phyloP scores from a whole-genome alignment of 106 monocot species.

The Narthecium ossifragum region DNA sequence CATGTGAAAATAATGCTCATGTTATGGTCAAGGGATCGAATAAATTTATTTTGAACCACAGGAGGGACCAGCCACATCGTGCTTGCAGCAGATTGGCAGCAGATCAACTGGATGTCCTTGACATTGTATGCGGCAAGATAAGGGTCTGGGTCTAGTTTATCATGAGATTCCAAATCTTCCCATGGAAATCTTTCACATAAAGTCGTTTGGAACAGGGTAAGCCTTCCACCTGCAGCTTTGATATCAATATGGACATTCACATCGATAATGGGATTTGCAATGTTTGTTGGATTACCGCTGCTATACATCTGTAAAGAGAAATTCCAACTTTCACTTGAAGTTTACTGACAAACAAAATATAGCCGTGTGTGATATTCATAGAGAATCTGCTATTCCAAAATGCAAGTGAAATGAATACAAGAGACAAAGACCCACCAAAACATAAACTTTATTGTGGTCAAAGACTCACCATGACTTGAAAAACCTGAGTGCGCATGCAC shows the following conservation, averaged over 20 bases:
- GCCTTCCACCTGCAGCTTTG: conserved; percentile 59
- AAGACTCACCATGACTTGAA: too few species aligned
- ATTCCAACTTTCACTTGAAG: too few species aligned
- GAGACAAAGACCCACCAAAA: not conserved
- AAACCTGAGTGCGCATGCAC: too few species aligned
- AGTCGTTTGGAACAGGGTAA: conserved; percentile 70
- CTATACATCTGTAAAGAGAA: conserved; percentile 77
- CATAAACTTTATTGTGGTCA: too few species aligned
- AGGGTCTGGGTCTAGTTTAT: conserved; percentile 36
- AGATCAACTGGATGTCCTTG: conserved; percentile 95
- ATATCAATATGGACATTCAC: conserved; percentile 84
- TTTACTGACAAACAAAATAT: too few species aligned
- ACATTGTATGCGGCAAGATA: conserved; percentile 65
- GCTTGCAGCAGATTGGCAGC: conserved; percentile 92
- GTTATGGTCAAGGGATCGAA: conserved; percentile 36
- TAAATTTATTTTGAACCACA: conserved; percentile 50
- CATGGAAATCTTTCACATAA: conserved; percentile 62
- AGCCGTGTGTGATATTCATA: too few species aligned
- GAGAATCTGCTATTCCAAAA: not conserved
- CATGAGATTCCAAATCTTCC: conserved; percentile 21
- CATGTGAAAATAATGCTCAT: conserved; percentile 68
- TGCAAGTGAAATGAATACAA: not conserved
- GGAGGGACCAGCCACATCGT: conserved; percentile 78
- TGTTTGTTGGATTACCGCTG: conserved; percentile 98
- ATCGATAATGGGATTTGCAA: conserved; percentile 86